phyloP scores from a whole-genome alignment of 169 alveolate genomes.

The Ichthyophthirius multifiliis region DNA sequence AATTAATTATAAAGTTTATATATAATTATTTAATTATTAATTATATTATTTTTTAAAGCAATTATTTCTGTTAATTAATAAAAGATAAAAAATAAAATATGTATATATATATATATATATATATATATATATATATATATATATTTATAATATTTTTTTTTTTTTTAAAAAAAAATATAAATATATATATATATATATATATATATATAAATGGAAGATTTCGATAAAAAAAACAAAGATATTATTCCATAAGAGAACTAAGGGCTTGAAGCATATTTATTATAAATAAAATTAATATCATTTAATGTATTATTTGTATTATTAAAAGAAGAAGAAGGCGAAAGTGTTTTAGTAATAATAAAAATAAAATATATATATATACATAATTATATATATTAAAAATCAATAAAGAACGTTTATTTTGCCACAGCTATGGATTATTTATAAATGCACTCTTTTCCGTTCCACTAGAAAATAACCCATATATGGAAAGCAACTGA shows the following conservation, averaged over 20 bases:
- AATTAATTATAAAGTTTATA: no score
- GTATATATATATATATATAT: no score
- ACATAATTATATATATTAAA: no score
- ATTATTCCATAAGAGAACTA: background rate
- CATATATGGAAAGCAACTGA: constrained; percentile 31
- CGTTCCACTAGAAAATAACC: constrained; percentile 9
- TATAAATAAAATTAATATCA: background rate
- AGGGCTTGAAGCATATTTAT: background rate
- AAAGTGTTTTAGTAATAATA: background rate
- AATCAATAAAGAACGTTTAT: background rate
- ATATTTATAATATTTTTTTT: no score
- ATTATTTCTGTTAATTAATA: no score
- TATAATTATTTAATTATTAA: no score
- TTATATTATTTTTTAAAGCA: no score
- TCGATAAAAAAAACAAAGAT: background rate
- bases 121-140: no score
- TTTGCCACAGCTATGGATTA: constrained; percentile 21
- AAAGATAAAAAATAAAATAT: no score
- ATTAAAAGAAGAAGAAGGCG: constrained; percentile 31
- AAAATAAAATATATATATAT: no score
- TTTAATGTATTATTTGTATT: constrained; percentile 28
- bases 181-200: no score
- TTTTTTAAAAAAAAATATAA: no score
- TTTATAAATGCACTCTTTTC: constrained; percentile 37
- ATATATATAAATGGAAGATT: background rate